These are phyloP conservation scores for Rhododendron griersonianum DNA, from an alignment of 148 eudicot species.

Conservation along the genomic window DNA sequence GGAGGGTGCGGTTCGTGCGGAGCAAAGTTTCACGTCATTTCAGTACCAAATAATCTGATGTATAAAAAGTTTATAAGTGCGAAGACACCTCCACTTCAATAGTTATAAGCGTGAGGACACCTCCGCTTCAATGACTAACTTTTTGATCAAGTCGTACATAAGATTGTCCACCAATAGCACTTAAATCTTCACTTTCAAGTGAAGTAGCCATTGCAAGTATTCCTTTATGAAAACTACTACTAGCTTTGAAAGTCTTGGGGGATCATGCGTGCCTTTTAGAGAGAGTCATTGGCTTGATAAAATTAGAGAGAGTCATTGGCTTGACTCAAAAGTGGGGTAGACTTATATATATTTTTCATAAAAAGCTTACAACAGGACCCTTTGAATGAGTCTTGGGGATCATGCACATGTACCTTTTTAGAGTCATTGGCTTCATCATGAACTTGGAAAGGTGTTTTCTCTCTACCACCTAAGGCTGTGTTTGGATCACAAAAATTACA, in stretches of 20 bases:
- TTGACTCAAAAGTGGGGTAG: neutral
- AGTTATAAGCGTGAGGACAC: neutral
- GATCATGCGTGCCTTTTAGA: neutral
- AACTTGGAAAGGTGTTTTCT: neutral
- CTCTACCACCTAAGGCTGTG: neutral
- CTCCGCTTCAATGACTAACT: too few species aligned
- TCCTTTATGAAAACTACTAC: neutral
- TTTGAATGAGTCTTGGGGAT: conserved; percentile 11
- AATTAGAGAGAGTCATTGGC: neutral
- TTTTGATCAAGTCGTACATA: neutral
- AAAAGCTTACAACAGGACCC: neutral
- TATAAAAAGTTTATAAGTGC: too few species aligned
- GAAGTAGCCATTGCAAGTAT: neutral
- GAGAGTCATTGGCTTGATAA: neutral
- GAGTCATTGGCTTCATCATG: conserved; percentile 4
- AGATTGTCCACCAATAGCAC: neutral
- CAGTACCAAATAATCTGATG: neutral
- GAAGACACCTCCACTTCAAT: too few species aligned
- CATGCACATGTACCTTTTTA: neutral
- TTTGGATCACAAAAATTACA: neutral
- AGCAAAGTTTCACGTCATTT: too few species aligned
- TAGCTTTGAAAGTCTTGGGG: neutral
- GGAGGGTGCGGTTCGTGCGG: neutral
- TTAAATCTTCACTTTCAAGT: neutral
- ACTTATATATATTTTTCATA: too few species aligned